A percentile compares a stretch with the other conserved stretches of the same genome.
phyloP scores from a whole-genome alignment of 306 rosid genomes.

The Rubus idaeus region DNA sequence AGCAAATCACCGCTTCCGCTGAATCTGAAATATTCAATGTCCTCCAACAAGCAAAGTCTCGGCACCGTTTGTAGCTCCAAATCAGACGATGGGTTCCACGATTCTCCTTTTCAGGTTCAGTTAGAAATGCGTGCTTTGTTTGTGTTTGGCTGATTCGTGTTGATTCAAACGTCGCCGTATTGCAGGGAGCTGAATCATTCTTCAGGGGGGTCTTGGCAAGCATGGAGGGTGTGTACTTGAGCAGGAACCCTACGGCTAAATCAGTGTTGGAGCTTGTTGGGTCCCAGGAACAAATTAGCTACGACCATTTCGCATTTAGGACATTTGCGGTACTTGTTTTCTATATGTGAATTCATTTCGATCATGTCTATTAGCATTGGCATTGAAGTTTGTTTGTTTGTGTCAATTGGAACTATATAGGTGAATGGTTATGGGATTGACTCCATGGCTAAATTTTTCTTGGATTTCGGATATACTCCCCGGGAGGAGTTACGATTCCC shows the following conservation, averaged over 20 bases:
- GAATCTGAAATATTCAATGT: constrained; percentile 2
- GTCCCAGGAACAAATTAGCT: constrained; percentile 53
- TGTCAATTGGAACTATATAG: constrained; percentile 32
- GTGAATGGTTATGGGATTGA: constrained; percentile 88
- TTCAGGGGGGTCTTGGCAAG: constrained; percentile 67
- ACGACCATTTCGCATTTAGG: constrained; percentile 94
- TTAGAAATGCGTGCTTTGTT: not conserved
- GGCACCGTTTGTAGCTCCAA: constrained; percentile 32
- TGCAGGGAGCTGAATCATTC: constrained; percentile 72
- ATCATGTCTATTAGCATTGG: not conserved
- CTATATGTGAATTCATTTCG: not conserved
- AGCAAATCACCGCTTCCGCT: constrained; percentile 13
- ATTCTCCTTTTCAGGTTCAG: constrained; percentile 52
- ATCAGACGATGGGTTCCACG: constrained; percentile 30
- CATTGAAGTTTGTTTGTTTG: not conserved
- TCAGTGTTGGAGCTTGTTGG: constrained; percentile 78
- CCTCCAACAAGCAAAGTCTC: constrained; percentile 26
- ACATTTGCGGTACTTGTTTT: constrained; percentile 71
- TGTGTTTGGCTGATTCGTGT: not conserved
- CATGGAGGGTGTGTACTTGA: constrained; percentile 76
- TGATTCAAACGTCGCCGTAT: not conserved
- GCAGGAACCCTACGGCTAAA: constrained; percentile 87
- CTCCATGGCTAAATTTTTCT: constrained; percentile 67
- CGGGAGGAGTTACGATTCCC: constrained; percentile 78
- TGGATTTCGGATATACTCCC: constrained; percentile 77